Evolutionary conservation across 1,284 basidiomycete species (phyloP), one percentile per base, ranked within the genome.

Genomic region (Irpex rosettiformis): DNA sequence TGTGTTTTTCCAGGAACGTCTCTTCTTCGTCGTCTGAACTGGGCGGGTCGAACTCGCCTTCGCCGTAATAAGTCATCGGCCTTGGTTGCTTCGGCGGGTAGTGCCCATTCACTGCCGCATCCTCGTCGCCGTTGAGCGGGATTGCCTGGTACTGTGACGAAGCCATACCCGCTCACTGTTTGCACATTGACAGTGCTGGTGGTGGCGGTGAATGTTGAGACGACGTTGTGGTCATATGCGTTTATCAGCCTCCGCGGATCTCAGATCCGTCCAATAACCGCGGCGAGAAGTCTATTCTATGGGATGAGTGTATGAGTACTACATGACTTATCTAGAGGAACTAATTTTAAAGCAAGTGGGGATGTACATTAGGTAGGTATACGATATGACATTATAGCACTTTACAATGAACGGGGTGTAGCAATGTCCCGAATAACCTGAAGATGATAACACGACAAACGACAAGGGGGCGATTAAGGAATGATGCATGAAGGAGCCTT

Each of bases 1-100:
- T 29, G 13, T 66, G 66, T 62, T 82, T 84, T 64, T 77, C 76
- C 33, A 79, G 69, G 52, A 79, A 70, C 7, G 73, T 75, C 24
- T 83, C 82, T 21, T 82, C 81, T 57, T 86, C 87, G 24, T 87
- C 86, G 47, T 85, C 83, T 13, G 86, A 89, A 66, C 83, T 88
- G 5, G 88, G 85, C 33, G 85, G 79, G 64, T 89, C 85, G 64
- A 89, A 90, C 0, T 82, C 77, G 0, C 87, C 87, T 24, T 89
- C 87, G 27, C 79, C 85, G 63, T 89, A 89, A 72, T 89, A 89
- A 3, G 77, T 74, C 13, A 61, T 70, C 53, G 69, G 67, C 60
- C 69, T 69, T n/a, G 64, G 55, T 5, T 61, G 48, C n/a, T 27
- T 22, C 40, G 57, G 57, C 24, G 61, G 54, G 51, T 62, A 57